Evolutionary conservation across 2,329 filamentous ascomycete species (phyloP).

Genomic region (Talaromyces funiculosus): DNA sequence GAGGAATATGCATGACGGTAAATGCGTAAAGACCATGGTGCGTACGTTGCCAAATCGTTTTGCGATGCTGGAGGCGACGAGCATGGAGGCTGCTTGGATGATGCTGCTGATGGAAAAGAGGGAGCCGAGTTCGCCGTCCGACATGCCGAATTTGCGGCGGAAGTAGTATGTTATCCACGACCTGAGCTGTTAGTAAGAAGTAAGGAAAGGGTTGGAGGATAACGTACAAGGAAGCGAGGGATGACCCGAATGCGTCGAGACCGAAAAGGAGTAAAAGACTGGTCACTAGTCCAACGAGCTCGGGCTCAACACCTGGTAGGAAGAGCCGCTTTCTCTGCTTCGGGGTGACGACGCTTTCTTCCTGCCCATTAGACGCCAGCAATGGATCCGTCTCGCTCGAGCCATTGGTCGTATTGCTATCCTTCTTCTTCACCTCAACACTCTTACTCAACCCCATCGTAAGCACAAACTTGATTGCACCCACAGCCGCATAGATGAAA

Average conservation of each 20-base stretch:
- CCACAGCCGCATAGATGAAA: constrained; percentile 52
- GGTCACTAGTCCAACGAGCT: constrained; percentile 32
- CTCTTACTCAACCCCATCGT: constrained; percentile 46
- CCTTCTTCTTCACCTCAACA: constrained; percentile 38
- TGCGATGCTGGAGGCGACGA: constrained; percentile 57
- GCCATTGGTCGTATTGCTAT: constrained; percentile 15
- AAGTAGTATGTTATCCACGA: constrained; percentile 55
- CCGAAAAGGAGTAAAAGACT: constrained; percentile 62
- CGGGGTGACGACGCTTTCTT: not conserved
- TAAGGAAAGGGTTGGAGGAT: not conserved
- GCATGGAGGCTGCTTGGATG: constrained; percentile 38
- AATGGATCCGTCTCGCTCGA: constrained; percentile 36
- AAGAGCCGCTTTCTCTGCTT: constrained; percentile 32
- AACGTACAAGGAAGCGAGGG: constrained; percentile 59
- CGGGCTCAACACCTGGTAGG: constrained; percentile 54
- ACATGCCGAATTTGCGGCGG: constrained; percentile 49
- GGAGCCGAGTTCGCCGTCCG: constrained; percentile 49
- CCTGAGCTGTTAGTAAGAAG: constrained; percentile 15
- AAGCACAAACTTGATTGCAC: constrained; percentile 52
- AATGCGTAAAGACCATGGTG: constrained; percentile 71
- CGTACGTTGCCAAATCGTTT: constrained; percentile 55
- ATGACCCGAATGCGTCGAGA: constrained; percentile 64
- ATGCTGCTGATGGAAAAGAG: constrained; percentile 48
- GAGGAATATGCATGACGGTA: constrained; percentile 63
- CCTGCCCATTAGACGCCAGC: constrained; percentile 17